phyloP scores from a whole-genome alignment of 768 basidiomycete species.

The Pleurotus giganteus region DNA sequence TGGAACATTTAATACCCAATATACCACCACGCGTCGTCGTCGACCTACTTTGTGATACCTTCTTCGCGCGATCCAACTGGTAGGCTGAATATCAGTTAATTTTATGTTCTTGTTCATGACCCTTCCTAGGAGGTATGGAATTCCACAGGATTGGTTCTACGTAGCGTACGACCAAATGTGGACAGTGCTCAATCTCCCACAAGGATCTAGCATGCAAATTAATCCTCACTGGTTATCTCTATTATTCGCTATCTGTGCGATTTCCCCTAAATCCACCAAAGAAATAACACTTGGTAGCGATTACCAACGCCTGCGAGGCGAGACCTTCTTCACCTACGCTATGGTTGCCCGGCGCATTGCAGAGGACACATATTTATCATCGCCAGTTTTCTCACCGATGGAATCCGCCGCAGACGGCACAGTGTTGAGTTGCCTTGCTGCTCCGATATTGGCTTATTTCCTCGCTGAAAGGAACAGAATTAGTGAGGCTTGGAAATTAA shows the following conservation, averaged over 20 bases:
- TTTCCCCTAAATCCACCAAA: slow-evolving; percentile 29
- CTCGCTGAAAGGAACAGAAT: slow-evolving; percentile 44
- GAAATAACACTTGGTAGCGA: slow-evolving; percentile 16
- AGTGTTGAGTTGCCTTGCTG: slow-evolving; percentile 44
- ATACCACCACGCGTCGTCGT: slow-evolving; percentile 31
- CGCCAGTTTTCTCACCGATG: slow-evolving; percentile 30
- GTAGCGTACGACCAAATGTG: slow-evolving; percentile 44
- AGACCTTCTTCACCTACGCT: slow-evolving; percentile 38
- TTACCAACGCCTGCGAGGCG: slow-evolving; percentile 19
- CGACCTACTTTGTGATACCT: slow-evolving; percentile 34
- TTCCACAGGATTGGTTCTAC: slow-evolving; percentile 48
- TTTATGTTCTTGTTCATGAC: neutral
- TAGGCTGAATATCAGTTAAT: slow-evolving; percentile 9
- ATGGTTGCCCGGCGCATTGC: slow-evolving; percentile 44
- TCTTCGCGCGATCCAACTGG: slow-evolving; percentile 48
- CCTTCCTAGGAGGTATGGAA: slow-evolving; percentile 33
- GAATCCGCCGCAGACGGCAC: slow-evolving; percentile 44
- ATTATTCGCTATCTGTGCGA: slow-evolving; percentile 47
- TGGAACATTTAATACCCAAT: slow-evolving; percentile 31
- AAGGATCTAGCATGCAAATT: slow-evolving; percentile 32
- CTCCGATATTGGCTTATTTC: slow-evolving; percentile 42
- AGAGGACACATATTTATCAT: slow-evolving; percentile 41
- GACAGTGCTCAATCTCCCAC: slow-evolving; percentile 33
- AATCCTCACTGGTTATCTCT: slow-evolving; percentile 52
- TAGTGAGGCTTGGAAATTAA: slow-evolving; percentile 49